phyloP scores from a whole-genome alignment of 225 moss, liverwort and hornwort species.

The Rhytidiadelphus loreus region DNA sequence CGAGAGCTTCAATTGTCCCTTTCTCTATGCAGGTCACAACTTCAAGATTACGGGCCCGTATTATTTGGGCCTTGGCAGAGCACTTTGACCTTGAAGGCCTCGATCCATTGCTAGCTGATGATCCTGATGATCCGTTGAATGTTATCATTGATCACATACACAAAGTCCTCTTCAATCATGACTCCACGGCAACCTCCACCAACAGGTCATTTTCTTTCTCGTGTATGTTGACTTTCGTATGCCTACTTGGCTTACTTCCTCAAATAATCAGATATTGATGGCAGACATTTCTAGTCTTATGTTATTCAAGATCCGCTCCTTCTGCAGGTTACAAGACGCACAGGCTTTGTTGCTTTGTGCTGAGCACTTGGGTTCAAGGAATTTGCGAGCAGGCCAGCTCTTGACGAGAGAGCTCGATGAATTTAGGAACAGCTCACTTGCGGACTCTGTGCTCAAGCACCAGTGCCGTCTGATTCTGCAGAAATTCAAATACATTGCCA shows the following conservation, averaged over 20 bases:
- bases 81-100: slow-evolving; percentile 97
- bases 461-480: slow-evolving; percentile 89
- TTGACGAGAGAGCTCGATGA: slow-evolving; percentile 90
- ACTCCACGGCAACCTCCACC: slow-evolving; percentile 57
- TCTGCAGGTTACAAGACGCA: slow-evolving; percentile 83
- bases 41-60: slow-evolving; percentile 69
- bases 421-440: slow-evolving; percentile 68
- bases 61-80: slow-evolving; percentile 94
- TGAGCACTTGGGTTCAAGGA: slow-evolving; percentile 88
- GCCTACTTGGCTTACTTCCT: background rate
- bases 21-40: slow-evolving; percentile 59
- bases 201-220: slow-evolving; percentile 42
- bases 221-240: background rate
- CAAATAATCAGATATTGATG: background rate
- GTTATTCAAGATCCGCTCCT: background rate
- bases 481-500: slow-evolving; percentile 74
- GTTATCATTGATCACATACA: slow-evolving; percentile 85
- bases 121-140: slow-evolving; percentile 94
- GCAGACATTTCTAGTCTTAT: background rate
- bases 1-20: background rate
- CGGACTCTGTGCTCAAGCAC: slow-evolving; percentile 97
- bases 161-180: slow-evolving; percentile 77
- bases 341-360: slow-evolving; percentile 92
- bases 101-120: slow-evolving; percentile 93
- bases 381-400: slow-evolving; percentile 78